phyloP scores from a whole-genome alignment of 1,139 yeast genomes.

The Yamadazyma blattariae region DNA sequence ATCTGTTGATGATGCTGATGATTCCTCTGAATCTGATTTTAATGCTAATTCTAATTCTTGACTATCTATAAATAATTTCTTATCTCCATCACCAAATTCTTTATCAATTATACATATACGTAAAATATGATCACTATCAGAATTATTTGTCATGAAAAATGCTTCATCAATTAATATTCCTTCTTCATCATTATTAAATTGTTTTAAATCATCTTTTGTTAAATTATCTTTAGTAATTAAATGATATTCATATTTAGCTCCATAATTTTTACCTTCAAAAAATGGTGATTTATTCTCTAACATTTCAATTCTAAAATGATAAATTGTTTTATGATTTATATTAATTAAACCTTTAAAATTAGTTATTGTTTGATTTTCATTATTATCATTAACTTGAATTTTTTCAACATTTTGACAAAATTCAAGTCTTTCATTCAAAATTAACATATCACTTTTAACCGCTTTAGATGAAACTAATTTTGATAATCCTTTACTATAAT shows the following conservation, averaged over 20 bases:
- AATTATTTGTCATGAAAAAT: conserved; percentile 17
- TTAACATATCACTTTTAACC: conserved; percentile 18
- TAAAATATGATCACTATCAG: conserved; percentile 22
- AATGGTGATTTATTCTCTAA: conserved; percentile 29
- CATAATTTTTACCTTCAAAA: conserved; percentile 7
- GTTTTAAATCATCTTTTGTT: conserved; percentile 26
- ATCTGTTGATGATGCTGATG: conserved; percentile 1
- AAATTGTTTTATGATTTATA: conserved; percentile 18
- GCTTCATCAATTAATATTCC: conserved; percentile 35
- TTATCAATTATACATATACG: conserved; percentile 30
- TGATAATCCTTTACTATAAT: conserved; percentile 31
- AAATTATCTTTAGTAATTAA: conserved; percentile 23
- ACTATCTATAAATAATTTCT: conserved; percentile 22
- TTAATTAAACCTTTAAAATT: conserved; percentile 33
- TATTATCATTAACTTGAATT: conserved; percentile 16
- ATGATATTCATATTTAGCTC: conserved; percentile 39
- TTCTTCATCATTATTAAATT: conserved; percentile 8
- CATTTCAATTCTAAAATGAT: conserved; percentile 32
- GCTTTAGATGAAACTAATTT: conserved; percentile 12
- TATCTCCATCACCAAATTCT: conserved; percentile 24
- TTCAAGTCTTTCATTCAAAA: conserved; percentile 34
- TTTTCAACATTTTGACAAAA: conserved; percentile 23
- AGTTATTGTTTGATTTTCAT: conserved; percentile 24
- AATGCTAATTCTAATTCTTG: conserved; percentile 29
- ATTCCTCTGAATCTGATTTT: conserved; percentile 15